Base-by-base conservation (phyloP, 768 basidiomycete genomes). In the Naganishia vaughanmartiniae region DNA sequence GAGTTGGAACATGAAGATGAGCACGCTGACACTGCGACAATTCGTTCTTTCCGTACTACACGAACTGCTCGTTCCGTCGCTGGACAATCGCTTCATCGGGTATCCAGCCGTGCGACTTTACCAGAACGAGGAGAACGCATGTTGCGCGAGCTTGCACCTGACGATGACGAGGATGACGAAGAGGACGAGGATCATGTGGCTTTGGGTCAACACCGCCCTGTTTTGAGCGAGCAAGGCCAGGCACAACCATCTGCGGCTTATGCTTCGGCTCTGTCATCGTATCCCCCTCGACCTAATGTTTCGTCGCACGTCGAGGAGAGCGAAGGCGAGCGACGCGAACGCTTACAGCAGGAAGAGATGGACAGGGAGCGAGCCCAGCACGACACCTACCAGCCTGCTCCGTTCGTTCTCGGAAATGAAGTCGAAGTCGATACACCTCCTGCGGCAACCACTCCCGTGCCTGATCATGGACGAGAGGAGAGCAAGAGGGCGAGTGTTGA, bases 61-160 rank as follows among this genome's bases (percentile, higher is more conserved):
- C 76, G 9, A 53, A 60, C 60, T 4, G 39, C 60, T 45, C 36
- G 60, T 19, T 70, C 70, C 30, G 66, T 74, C 51, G 75, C 77
- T 28, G 69, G 70, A 30, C 71, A 54, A 21, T 65, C 70, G 26
- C 63, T 71, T 26, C 67, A 46, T 42, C 67, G 75, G 12, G 65
- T 70, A 15, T 65, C 72, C 17, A 74, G 73, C 36, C 73, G 73
- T 10, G 78, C 81, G 21, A 81, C 81, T 31, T 73, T 82, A 12
- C 81, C 81, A 2, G 80, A 78, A 36, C 78, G 81, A 14, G 81
- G 80, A 21, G 80, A 79, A 57, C 70, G 75, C 56, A 79, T 82
- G 76, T 75, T 82, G n/a, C 77, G 78, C 34, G 54, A 66, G 2
- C 69, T 81, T 21, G 74, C 79, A 31, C 79, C 76, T 48, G 74